These are phyloP conservation scores for Cyberlindnera xylosilytica DNA, from an alignment of 805 yeast species.

Conservation along the genomic window DNA sequence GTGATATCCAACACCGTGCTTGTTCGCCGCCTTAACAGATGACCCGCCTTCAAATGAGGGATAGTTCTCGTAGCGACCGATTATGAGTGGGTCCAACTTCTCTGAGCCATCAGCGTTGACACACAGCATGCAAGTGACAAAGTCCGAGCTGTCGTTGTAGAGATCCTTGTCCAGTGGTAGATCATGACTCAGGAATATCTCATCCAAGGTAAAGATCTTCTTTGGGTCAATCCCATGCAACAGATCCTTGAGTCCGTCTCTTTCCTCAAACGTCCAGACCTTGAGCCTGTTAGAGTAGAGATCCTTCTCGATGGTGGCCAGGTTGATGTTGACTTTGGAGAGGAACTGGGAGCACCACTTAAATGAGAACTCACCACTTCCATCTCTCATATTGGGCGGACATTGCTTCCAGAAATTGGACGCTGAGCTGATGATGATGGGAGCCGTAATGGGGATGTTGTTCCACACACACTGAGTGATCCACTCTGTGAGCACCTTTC, in stretches of 20 bases:
- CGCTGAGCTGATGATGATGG: slow-evolving; percentile 62
- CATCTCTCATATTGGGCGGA: slow-evolving; percentile 52
- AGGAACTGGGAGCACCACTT: slow-evolving; percentile 52
- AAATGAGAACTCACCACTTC: slow-evolving; percentile 61
- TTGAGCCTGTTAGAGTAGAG: slow-evolving; percentile 41
- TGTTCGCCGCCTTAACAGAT: slow-evolving; percentile 45
- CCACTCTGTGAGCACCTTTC: slow-evolving; percentile 67
- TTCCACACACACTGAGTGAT: slow-evolving; percentile 66
- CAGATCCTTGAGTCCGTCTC: slow-evolving; percentile 43
- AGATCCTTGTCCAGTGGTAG: slow-evolving; percentile 58
- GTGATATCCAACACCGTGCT: slow-evolving; percentile 52
- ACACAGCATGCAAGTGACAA: slow-evolving; percentile 57
- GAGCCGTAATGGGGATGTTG: slow-evolving; percentile 60
- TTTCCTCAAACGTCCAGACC: slow-evolving; percentile 61
- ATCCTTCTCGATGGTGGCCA: slow-evolving; percentile 45
- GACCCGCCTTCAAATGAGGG: slow-evolving; percentile 37
- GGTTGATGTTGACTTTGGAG: slow-evolving; percentile 48
- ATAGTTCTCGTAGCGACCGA: slow-evolving; percentile 54
- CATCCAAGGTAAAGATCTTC: slow-evolving; percentile 59
- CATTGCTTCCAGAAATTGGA: slow-evolving; percentile 59
- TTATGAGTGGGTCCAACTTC: slow-evolving; percentile 55
- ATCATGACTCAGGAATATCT: slow-evolving; percentile 55
- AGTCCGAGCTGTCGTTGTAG: slow-evolving; percentile 38
- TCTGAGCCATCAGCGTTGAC: slow-evolving; percentile 62
- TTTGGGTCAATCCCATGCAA: slow-evolving; percentile 45